phyloP scores from a whole-genome alignment of 306 rosid species.

The Urtica urens region DNA sequence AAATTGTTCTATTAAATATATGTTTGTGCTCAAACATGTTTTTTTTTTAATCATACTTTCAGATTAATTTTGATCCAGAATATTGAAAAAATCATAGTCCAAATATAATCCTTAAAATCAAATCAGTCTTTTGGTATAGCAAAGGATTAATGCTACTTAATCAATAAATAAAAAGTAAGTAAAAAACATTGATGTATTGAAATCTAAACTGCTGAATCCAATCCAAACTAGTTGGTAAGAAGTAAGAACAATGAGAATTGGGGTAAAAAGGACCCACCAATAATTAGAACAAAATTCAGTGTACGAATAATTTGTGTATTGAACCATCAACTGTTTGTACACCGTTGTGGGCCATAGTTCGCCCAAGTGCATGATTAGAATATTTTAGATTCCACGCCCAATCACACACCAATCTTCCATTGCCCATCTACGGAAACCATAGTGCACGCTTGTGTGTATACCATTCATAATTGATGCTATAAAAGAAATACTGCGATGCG shows the following conservation, averaged over 20 bases:
- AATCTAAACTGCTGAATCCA: neutral
- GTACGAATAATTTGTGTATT: slow-evolving; percentile 1
- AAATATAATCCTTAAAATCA: no score
- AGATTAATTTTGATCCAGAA: no score
- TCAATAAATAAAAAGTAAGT: neutral
- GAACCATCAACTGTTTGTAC: slow-evolving; percentile 7
- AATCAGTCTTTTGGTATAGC: slow-evolving; percentile 2
- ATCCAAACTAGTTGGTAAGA: slow-evolving; percentile 2
- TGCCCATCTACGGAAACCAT: neutral
- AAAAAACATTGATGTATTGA: neutral
- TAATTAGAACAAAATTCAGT: slow-evolving; percentile 5
- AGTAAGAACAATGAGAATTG: neutral
- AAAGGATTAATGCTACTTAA: neutral
- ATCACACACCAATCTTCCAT: neutral
- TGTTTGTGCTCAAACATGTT: no score
- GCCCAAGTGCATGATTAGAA: slow-evolving; percentile 7
- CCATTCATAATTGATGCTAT: no score
- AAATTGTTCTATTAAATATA: no score
- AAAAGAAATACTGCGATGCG: no score
- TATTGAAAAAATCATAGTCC: no score
- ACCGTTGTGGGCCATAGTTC: slow-evolving; percentile 9
- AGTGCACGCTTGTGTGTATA: no score
- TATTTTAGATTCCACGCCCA: slow-evolving; percentile 9
- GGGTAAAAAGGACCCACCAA: slow-evolving; percentile 9
- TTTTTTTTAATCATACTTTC: no score